A percentile compares a stretch with the other conserved stretches of the same genome.
phyloP scores from a whole-genome alignment of 257 asterid species.

The Scutellaria galericulata region DNA sequence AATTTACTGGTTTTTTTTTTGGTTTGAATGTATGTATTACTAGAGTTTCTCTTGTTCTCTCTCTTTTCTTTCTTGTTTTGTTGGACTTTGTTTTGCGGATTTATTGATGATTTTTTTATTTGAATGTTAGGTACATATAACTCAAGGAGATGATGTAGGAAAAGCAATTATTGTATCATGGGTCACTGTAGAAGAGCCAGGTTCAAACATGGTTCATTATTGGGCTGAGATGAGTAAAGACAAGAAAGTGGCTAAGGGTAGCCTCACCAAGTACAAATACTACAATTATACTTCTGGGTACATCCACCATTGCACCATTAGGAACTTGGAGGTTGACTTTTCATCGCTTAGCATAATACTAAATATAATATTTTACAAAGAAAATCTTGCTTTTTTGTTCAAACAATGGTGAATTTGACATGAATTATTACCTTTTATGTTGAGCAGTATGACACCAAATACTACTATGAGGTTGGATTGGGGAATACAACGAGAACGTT shows the following conservation, averaged over 20 bases:
- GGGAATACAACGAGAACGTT: conserved; percentile 60
- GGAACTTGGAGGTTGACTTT: conserved; percentile 53
- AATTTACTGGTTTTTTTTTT: no score
- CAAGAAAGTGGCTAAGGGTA: conserved; percentile 52
- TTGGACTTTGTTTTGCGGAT: not conserved
- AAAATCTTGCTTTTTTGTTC: not conserved
- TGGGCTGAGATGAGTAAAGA: conserved; percentile 58
- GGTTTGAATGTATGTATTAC: no score
- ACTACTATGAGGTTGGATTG: conserved; percentile 73
- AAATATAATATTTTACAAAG: not conserved
- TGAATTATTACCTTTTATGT: not conserved
- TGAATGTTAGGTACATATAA: conserved; percentile 71
- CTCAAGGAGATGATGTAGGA: conserved; percentile 89
- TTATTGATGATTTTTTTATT: conserved; percentile 1
- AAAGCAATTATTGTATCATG: conserved; percentile 90
- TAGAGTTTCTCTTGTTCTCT: no score
- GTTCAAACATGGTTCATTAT: conserved; percentile 58
- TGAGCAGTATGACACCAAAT: conserved; percentile 73
- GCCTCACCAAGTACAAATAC: conserved; percentile 52
- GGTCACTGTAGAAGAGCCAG: conserved; percentile 80
- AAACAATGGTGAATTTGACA: conserved; percentile 11
- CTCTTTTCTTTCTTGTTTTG: no score
- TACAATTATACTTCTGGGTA: conserved; percentile 82
- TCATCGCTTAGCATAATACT: not conserved
- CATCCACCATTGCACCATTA: conserved; percentile 73